phyloP scores from a whole-genome alignment of 75 land plant species.

The Pinus tabuliformis region DNA sequence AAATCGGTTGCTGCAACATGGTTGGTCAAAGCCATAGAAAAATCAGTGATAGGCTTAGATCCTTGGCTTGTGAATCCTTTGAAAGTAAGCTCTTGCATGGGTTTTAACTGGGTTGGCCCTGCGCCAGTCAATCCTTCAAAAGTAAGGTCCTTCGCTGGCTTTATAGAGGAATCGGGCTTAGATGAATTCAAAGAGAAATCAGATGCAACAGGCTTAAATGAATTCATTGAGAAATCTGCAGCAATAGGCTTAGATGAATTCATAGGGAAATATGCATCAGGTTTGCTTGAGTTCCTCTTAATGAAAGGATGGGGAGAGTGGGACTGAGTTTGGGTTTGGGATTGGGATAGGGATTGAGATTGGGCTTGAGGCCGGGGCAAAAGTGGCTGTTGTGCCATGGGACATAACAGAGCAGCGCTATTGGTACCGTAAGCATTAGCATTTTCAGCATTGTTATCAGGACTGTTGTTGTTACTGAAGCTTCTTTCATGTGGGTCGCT shows the following conservation, averaged over 20 bases:
- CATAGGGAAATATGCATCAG: not conserved
- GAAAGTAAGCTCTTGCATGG: no score
- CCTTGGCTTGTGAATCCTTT: no score
- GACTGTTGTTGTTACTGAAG: slow-evolving; percentile 14
- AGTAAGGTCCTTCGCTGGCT: no score
- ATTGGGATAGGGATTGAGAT: slow-evolving; percentile 7
- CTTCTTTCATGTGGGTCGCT: not conserved
- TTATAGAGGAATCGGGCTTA: no score
- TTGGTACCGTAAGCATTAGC: no score
- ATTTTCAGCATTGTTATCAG: not conserved
- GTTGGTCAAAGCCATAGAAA: slow-evolving; percentile 39
- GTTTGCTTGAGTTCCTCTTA: not conserved
- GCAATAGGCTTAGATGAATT: slow-evolving; percentile 7
- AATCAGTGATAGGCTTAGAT: slow-evolving; percentile 10
- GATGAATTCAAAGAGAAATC: slow-evolving; percentile 5
- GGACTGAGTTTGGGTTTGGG: slow-evolving; percentile 8
- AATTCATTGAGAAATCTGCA: not conserved
- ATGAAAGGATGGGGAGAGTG: not conserved
- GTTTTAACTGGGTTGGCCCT: no score
- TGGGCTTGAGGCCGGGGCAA: slow-evolving; percentile 1
- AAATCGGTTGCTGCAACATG: slow-evolving; percentile 14
- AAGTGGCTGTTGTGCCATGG: not conserved
- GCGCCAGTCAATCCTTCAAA: no score
- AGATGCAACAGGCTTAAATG: not conserved
- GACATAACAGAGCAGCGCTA: no score